Percentiles rank a stretch among this genome's conserved stretches.
Conservation (phyloP, 2,329 filamentous ascomycete genomes). For the Hypoxylon sp. region DNA sequence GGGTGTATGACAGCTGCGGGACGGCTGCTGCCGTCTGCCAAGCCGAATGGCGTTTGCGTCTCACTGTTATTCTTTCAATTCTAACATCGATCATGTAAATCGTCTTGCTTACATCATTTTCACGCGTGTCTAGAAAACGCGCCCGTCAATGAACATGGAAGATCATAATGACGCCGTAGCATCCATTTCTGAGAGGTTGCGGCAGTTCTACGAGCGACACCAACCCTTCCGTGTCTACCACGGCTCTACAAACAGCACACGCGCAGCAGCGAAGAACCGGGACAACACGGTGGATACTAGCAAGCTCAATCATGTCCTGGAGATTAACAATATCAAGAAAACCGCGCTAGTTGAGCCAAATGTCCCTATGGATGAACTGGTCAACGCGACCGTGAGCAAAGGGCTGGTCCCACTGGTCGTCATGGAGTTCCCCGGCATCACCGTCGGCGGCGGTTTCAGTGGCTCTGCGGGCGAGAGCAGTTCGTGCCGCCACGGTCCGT, state of each 20-base stretch:
- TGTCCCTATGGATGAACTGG: slow-evolving; percentile 76
- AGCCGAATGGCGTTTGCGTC: background rate
- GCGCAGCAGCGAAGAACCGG: slow-evolving; percentile 64
- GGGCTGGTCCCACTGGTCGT: slow-evolving; percentile 75
- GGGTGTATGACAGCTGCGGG: background rate
- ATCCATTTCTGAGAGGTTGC: slow-evolving; percentile 60
- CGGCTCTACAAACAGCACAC: slow-evolving; percentile 83
- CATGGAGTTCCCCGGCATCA: slow-evolving; percentile 82
- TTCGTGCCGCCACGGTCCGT: slow-evolving; percentile 76
- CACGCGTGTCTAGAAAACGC: slow-evolving; percentile 4
- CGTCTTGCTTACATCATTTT: background rate
- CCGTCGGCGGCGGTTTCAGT: slow-evolving; percentile 76
- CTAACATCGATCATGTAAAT: background rate
- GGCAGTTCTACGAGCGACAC: slow-evolving; percentile 60
- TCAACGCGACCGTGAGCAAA: slow-evolving; percentile 69
- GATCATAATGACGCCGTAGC: slow-evolving; percentile 62
- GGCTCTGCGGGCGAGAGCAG: slow-evolving; percentile 78
- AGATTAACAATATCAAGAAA: slow-evolving; percentile 66
- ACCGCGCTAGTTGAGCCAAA: slow-evolving; percentile 79
- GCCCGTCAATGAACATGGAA: slow-evolving; percentile 55
- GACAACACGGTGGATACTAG: slow-evolving; percentile 78
- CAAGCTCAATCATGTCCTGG: slow-evolving; percentile 72
- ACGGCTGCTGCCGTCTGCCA: slow-evolving; percentile 5
- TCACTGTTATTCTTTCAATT: background rate
- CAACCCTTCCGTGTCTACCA: slow-evolving; percentile 81